Evolutionary conservation across 2,329 filamentous ascomycete species (phyloP), one percentile per base, ranked within the genome.

Genomic region (Rutstroemia sp.): DNA sequence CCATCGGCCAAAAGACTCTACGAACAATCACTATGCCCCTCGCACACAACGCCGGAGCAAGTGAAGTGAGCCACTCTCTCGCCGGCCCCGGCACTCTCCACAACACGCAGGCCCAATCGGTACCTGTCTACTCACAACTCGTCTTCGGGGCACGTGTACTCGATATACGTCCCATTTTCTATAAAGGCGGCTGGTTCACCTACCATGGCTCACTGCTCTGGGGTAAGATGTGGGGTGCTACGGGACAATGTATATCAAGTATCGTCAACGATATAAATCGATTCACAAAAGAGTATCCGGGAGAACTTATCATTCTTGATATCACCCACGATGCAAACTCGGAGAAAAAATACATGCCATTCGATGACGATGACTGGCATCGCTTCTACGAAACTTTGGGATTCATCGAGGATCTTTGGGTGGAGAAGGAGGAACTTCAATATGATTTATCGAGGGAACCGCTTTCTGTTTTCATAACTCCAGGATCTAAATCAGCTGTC

Each of bases 301-400:
- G 65, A 0, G 65, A 66, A 52, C 58, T 66, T 5, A 63, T 65
- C 37, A 53, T 65, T 21, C 49, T 66, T 6, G 63, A 66, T 39
- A 42, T 66, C 6, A 57, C 47, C 10, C 63, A 65, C 41, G 63
- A 66, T 52, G 47, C 58, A 38, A 47, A 59, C 37, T 19, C n/a
- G 19, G 21, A 6, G 8, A 21, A 38, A 2, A 16, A 12, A 23
- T 52, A 41, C 18, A 52, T 2, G 18, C 12, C 18, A 3, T 38
- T 38, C 46, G 27, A 42, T 42, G 46, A 19, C 16, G 19, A 14
- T n/a, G 38, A 52, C 59, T 65, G 64, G 64, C 47, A 56, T 37
- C 27, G 47, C 3, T 34, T 65, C 5, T 65, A 59, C 21, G 34
- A n/a, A 5, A 12, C 58, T 2, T 21, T 64, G 5, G 47, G 37